Percentiles rank a stretch among this genome's conserved stretches.
These are phyloP conservation scores for Ustilago xerochloae DNA, from an alignment of 1,284 basidiomycete species.

Conservation along the genomic window DNA sequence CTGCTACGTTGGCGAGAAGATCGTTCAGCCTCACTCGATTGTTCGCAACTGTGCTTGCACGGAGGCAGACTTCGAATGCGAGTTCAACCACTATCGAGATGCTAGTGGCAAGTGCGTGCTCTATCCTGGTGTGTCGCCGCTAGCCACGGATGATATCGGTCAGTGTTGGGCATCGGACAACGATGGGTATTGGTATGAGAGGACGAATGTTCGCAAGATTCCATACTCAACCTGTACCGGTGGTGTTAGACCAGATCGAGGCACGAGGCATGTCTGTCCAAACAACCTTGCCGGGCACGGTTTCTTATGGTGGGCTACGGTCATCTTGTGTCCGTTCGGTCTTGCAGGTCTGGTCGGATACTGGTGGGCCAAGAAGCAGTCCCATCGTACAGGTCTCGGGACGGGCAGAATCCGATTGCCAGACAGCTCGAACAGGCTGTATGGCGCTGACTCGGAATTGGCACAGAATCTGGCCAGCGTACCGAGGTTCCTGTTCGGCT, in stretches of 20 bases:
- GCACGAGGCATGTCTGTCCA: constrained; percentile 54
- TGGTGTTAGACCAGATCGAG: constrained; percentile 60
- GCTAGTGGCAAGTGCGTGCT: constrained; percentile 53
- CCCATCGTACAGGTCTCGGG: neutral
- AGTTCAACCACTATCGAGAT: constrained; percentile 66
- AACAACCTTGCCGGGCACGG: constrained; percentile 51
- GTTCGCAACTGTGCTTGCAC: constrained; percentile 59
- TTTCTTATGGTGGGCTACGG: constrained; percentile 61
- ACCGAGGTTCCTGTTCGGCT: constrained; percentile 44
- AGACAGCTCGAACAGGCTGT: constrained; percentile 54
- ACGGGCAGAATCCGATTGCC: constrained; percentile 41
- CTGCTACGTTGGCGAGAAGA: constrained; percentile 62
- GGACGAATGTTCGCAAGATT: constrained; percentile 63
- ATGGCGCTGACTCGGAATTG: constrained; percentile 74
- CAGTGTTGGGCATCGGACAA: constrained; percentile 56
- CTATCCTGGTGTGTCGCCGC: constrained; percentile 48
- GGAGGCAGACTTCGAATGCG: constrained; percentile 66
- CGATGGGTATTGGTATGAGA: constrained; percentile 66
- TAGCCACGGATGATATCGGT: constrained; percentile 39
- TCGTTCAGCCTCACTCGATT: constrained; percentile 56
- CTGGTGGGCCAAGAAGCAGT: constrained; percentile 73
- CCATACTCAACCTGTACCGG: constrained; percentile 61
- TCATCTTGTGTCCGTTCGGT: constrained; percentile 53
- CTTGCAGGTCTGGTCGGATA: constrained; percentile 54
- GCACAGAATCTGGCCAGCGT: constrained; percentile 71